Conservation (phyloP, 768 basidiomycete species). For the Flagelloscypha sp. region DNA sequence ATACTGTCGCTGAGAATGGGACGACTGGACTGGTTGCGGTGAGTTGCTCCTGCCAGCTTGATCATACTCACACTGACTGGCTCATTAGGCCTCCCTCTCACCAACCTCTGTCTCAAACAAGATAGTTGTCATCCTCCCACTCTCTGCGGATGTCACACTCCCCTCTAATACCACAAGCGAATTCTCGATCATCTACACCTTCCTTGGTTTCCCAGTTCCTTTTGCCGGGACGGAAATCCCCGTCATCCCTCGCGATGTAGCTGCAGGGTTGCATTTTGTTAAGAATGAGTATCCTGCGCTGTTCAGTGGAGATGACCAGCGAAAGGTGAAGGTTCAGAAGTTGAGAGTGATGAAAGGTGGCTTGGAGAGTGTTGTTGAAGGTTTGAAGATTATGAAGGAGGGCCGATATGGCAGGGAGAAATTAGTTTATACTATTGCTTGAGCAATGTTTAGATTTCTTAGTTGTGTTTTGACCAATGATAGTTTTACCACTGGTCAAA, state of each 20-base stretch:
- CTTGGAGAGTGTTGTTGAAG: constrained; percentile 1
- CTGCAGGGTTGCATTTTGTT: background rate
- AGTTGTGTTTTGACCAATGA: too few species aligned
- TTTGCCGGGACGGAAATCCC: background rate
- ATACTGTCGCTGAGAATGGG: background rate
- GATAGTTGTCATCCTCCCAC: too few species aligned
- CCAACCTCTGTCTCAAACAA: too few species aligned
- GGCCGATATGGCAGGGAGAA: constrained; percentile 4
- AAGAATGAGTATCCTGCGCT: background rate
- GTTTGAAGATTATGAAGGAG: constrained; percentile 4
- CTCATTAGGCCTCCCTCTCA: too few species aligned
- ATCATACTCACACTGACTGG: too few species aligned
- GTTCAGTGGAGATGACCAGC: background rate
- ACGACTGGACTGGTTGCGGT: too few species aligned
- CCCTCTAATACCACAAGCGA: background rate
- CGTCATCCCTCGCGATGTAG: constrained; percentile 1
- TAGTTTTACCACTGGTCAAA: too few species aligned
- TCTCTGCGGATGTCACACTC: too few species aligned
- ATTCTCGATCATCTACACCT: background rate
- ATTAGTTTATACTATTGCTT: constrained; percentile 3
- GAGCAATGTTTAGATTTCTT: too few species aligned
- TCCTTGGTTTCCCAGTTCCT: background rate
- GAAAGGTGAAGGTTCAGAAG: background rate
- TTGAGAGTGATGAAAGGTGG: background rate
- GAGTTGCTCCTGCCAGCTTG: too few species aligned